phyloP scores from a whole-genome alignment of 2,329 filamentous ascomycete species.

The Fusarium ambrosium region DNA sequence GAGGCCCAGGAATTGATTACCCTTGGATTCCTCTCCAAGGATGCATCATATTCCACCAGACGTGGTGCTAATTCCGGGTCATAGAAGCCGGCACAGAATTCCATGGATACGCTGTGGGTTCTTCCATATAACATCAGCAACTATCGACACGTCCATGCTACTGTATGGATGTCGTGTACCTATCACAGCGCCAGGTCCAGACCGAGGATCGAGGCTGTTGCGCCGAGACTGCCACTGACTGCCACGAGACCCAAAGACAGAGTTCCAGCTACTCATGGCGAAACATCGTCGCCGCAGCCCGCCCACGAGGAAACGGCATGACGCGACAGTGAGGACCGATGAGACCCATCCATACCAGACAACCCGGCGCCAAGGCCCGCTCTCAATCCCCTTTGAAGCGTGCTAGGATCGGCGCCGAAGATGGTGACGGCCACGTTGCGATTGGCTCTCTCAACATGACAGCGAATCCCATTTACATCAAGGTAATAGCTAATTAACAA shows the following conservation, averaged over 20 bases:
- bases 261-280: conserved; percentile 28
- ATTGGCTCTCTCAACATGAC: conserved; percentile 9
- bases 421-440: conserved; percentile 6
- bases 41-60: not conserved
- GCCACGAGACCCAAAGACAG: conserved; percentile 7
- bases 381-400: conserved; percentile 11
- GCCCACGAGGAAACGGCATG: conserved; percentile 18
- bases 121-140: not conserved
- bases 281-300: conserved; percentile 25
- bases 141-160: not conserved
- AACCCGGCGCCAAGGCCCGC: not conserved
- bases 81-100: not conserved
- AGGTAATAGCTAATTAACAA: not conserved
- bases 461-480: not conserved
- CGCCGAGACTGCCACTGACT: conserved; percentile 10
- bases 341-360: conserved; percentile 20
- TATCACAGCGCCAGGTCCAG: not conserved
- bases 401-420: conserved; percentile 21
- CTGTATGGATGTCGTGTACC: not conserved
- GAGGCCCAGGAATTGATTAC: conserved; percentile 1
- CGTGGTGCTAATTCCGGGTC: not conserved
- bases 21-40: not conserved
- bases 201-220: conserved; percentile 17
- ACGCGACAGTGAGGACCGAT: not conserved
- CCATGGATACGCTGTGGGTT: not conserved